A percentile compares a stretch with the other conserved stretches of the same genome.
Conservation (phyloP, 495 filamentous ascomycete genomes). For the Opeltia flavorubescens region DNA sequence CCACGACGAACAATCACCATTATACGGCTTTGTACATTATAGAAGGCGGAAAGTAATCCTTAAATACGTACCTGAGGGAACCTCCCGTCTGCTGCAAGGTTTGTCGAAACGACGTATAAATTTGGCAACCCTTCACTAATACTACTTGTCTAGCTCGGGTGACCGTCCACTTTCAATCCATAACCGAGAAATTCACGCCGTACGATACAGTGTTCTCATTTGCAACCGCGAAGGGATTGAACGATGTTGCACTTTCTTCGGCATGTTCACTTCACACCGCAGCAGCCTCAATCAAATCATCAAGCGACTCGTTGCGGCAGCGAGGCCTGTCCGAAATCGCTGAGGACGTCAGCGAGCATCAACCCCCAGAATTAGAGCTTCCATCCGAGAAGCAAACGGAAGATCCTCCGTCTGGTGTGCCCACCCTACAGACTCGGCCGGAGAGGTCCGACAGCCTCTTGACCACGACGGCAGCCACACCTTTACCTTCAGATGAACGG, state of each 20-base stretch:
- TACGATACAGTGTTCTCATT: constrained; percentile 74
- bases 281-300: constrained; percentile 74
- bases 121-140: not conserved
- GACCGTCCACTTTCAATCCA: constrained; percentile 81
- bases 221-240: constrained; percentile 59
- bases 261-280: constrained; percentile 85
- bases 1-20: constrained; percentile 70
- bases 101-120: constrained; percentile 12
- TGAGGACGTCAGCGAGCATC: constrained; percentile 58
- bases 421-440: not conserved
- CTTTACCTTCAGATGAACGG: not conserved
- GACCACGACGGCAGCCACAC: not conserved
- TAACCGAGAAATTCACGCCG: constrained; percentile 75
- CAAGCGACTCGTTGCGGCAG: constrained; percentile 62
- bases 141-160: constrained; percentile 52
- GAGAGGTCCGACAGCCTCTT: not conserved
- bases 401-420: not conserved
- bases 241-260: constrained; percentile 73
- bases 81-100: constrained; percentile 88
- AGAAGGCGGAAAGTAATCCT: constrained; percentile 80
- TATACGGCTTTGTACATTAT: constrained; percentile 87
- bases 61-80: constrained; percentile 81
- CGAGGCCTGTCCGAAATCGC: constrained; percentile 76
- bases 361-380: not conserved
- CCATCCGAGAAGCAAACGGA: not conserved